Base-by-base conservation (phyloP, 768 basidiomycete genomes). In the Lactifluus rugatus region DNA sequence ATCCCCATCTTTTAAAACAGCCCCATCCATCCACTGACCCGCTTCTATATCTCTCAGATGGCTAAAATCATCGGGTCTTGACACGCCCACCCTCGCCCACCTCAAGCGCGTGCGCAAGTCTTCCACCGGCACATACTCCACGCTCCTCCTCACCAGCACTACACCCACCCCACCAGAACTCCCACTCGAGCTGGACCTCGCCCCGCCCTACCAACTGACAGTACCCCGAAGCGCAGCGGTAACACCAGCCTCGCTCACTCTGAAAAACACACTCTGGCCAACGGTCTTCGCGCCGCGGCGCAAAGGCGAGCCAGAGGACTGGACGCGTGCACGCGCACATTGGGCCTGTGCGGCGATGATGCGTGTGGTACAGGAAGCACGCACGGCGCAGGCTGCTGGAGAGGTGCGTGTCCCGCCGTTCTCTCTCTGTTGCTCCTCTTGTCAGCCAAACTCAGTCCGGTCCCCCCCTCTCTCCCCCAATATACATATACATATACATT, bases 231-330 rank as follows among this genome's bases (percentile, higher is more conserved):
- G 78, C 14, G 76, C 83, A 11, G 91, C 92, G 0, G 73, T 85
- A 4, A 91, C 89, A 0, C 73, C 73, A 0, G 74, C 76, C 14
- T 87, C 92, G 7, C 74, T 91, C 21, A 68, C 70, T 44, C 68
- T 82, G 34, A 93, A 94, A 71, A 78, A 79, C 39, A 69, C 78
- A 1, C 71, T 89, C n/a, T 98, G 95, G 95, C 95, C 95, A 8
- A 89, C 88, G 11, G 72, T 83, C 14, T 91, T 81, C 64, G 76
- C 83, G 3, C 88, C 88, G 0, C 78, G 78, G 34, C 77, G 82
- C 60, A 89, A 82, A 66, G 81, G 79, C 65, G 85, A 88, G 57
- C 70, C 74, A 1, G 81, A 85, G 59, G 72, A 73, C 6, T 91
- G 92, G 89, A 79, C 84, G 3, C 70, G 74, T 26, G 82, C 77